Evolutionary conservation across 352 stramenopile species (phyloP), one percentile per base, ranked within the genome.

Genomic region (Elongisporangium undulatum): DNA sequence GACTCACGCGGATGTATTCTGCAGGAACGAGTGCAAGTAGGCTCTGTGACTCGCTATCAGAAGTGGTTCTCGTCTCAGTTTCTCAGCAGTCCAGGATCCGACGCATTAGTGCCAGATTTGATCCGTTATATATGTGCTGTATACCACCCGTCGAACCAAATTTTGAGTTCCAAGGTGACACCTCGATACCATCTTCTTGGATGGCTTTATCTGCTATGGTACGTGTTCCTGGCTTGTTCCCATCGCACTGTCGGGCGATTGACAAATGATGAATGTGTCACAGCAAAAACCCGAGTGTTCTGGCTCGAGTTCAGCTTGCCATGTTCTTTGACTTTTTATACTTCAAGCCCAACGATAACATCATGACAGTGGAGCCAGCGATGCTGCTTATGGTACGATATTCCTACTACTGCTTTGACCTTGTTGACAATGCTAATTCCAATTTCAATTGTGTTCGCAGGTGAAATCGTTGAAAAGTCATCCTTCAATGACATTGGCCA

Each of bases 271-370:
- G 48, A 16, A 21, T 38, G 15, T 61, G 8, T 26, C 65, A 61
- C 50, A 94, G 84, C 68, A 93, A 93, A 59, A 89, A 69, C 45
- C 80, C 79, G 53, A 81, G 66, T 29, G 75, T 87, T 17, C 66
- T 92, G 20, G 80, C 84, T 23, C 80, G 85, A 49, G 83, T 90
- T 24, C 82, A 93, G 56, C 72, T 92, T 49, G 82, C 85, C 15
- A 95, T 95, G 80, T 95, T 93, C 63, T 92, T 95, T 45, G 85
- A 95, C 58, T 95, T 87, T 64, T 62, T 95, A 34, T 92, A 95
- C 62, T 95, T 92, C 61, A 90, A 89, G 55, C 62, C 75, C 8
- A 80, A 66, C 4, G 83, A 93, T 65, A 91, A 87, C 68, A 85
- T 95, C 49, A 93, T 93, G 83, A 81, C 71, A 48, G 77, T 95